Evolutionary conservation across 768 basidiomycete species (phyloP).

Genomic region (Russula brevipes): DNA sequence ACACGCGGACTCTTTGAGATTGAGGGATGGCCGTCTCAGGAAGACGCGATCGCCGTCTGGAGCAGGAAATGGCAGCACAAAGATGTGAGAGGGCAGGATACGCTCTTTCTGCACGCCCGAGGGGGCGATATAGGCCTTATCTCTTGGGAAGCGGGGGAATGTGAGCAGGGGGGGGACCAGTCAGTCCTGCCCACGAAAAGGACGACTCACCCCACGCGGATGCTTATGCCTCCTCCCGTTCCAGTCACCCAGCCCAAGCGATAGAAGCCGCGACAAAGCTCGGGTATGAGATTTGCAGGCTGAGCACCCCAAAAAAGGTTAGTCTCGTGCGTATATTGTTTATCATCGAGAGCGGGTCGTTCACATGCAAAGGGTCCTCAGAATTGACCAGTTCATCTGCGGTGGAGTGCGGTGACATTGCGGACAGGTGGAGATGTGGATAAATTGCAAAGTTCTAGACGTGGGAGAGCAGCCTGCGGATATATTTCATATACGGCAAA

Average conservation of each 20-base stretch:
- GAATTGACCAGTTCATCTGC: conserved; percentile 54
- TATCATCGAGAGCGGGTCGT: conserved; percentile 22
- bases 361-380: conserved; percentile 56
- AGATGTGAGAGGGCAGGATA: conserved; percentile 77
- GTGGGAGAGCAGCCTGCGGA: no score
- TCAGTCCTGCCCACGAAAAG: neutral
- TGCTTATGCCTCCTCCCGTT: conserved; percentile 78
- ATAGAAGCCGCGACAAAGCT: conserved; percentile 81
- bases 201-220: conserved; percentile 53
- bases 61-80: conserved; percentile 76
- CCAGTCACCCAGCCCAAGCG: conserved; percentile 90
- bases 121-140: conserved; percentile 81
- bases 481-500: no score
- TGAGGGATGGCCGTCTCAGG: conserved; percentile 63
- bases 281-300: conserved; percentile 90
- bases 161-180: neutral
- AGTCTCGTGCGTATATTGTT: neutral
- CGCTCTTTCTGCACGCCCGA: conserved; percentile 91
- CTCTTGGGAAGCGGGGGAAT: conserved; percentile 35
- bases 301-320: conserved; percentile 31
- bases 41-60: conserved; percentile 69
- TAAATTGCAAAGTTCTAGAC: neutral
- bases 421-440: neutral
- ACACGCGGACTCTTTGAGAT: conserved; percentile 81
- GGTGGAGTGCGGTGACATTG: neutral